Evolutionary conservation across 352 stramenopile genomes (phyloP).

Genomic region (Globisporangium iwayamae): DNA sequence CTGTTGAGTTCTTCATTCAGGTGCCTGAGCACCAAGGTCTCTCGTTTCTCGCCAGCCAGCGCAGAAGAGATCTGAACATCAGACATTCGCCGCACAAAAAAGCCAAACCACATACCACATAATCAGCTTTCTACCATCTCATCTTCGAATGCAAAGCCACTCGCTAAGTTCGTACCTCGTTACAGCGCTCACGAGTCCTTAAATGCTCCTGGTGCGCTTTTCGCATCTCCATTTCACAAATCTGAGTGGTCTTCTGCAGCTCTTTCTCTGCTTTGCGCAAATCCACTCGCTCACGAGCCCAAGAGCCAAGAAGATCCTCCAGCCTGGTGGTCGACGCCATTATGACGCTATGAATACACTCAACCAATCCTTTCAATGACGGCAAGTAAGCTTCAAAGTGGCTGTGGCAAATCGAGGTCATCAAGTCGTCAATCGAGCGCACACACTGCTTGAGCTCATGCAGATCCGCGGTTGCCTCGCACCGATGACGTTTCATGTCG

Average conservation of each 20-base stretch:
- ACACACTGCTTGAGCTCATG: not conserved
- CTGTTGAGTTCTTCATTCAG: not conserved
- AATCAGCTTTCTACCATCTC: not conserved
- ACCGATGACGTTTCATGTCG: not conserved
- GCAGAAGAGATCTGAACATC: not conserved
- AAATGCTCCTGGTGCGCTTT: constrained; percentile 26
- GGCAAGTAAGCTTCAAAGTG: not conserved
- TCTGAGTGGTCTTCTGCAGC: constrained; percentile 27
- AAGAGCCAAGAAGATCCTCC: constrained; percentile 24
- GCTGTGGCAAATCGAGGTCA: not conserved
- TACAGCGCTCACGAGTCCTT: not conserved
- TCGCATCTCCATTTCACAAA: constrained; percentile 37
- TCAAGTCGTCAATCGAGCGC: constrained; percentile 4
- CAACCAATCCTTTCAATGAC: constrained; percentile 3
- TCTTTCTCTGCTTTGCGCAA: constrained; percentile 24
- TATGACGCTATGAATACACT: not conserved
- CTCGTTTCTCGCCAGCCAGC: not conserved
- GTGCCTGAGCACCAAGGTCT: constrained; percentile 9
- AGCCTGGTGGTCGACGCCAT: constrained; percentile 8
- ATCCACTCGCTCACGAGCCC: constrained; percentile 34
- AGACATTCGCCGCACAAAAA: not conserved
- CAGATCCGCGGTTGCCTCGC: not conserved
- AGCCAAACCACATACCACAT: not conserved
- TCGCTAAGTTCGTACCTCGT: not conserved
- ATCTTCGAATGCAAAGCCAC: not conserved